Base-by-base conservation (phyloP, 2,329 filamentous ascomycete species). In the Cladophialophora psammophila region DNA sequence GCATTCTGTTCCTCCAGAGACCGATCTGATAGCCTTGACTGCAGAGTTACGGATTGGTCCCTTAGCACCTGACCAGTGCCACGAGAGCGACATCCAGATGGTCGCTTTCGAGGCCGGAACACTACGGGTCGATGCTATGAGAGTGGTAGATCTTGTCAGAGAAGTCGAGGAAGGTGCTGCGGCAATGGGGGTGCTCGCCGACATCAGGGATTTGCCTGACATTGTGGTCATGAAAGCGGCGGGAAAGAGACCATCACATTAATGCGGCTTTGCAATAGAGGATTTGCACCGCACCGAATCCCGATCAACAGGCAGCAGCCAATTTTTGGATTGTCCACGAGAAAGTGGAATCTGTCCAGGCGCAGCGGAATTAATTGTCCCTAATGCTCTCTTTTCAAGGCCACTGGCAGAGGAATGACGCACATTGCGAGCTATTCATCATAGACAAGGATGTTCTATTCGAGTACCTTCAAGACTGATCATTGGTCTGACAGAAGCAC, bases 11-110 rank as follows among this genome's bases (percentile, higher is more conserved):
- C 79, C 79, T 3, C 82, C 86, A 60, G 80, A 83, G 62, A 82
- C 82, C 3, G 82, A 87, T 52, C 74, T 89, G 42, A 78, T 88
- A 42, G 85, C 83, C 69, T 74, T 88, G 65, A 88, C 83, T 54
- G 84, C 86, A 0, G 86, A 88, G 72, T 78, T 88, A 26, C 80
- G 84, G 34, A 80, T 88, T 60, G 86, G 73, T 12, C 71, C 72
- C 5, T 52, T 74, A 31, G 69, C 57, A 8, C 66, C 68, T 18
- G 71, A 70, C 35, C 66, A 70, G 60, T 88, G 86, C 71, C 85
- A 86, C 72, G 85, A 83, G 8, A 83, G 84, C 0, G 82, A 85
- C 69, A 73, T 89, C 64, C 84, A 83, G 68, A 84, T 74, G 62
- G 68, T 76, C 12, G 75, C 76, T 42, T 74, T 75, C 48, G 69